A percentile compares a stretch with the other conserved stretches of the same genome.
phyloP scores from a whole-genome alignment of 495 filamentous ascomycete species.

The Echria macrotheca region DNA sequence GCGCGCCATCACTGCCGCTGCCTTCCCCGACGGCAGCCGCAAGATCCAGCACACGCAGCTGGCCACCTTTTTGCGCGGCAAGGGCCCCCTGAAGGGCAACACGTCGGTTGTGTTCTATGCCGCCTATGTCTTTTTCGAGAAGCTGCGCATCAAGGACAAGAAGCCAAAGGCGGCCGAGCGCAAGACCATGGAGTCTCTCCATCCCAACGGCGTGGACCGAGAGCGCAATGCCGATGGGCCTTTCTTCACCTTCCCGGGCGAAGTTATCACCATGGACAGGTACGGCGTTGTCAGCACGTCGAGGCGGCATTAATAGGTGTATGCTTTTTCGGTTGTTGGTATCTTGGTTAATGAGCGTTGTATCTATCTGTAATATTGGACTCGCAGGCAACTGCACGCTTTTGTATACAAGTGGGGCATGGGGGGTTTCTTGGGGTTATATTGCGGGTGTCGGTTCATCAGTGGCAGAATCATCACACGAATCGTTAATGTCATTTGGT shows the following conservation, averaged over 20 bases:
- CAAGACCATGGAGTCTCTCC: neutral
- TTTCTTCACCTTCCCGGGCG: neutral
- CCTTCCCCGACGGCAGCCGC: conserved; percentile 19
- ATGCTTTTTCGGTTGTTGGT: too few relatives aligned
- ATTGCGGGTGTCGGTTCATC: too few relatives aligned
- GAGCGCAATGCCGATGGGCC: neutral
- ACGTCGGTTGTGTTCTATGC: conserved; percentile 39
- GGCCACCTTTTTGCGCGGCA: conserved; percentile 23
- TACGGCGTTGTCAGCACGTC: neutral
- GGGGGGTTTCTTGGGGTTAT: too few relatives aligned
- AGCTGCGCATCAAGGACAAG: conserved; percentile 42
- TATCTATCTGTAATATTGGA: too few relatives aligned
- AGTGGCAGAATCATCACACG: too few relatives aligned
- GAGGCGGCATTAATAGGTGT: too few relatives aligned
- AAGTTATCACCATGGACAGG: neutral
- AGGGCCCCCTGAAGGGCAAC: conserved; percentile 38
- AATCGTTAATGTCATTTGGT: too few relatives aligned
- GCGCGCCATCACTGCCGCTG: conserved; percentile 32
- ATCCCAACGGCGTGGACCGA: neutral
- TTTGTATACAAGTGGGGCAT: too few relatives aligned
- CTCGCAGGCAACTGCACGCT: too few relatives aligned
- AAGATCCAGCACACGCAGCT: neutral
- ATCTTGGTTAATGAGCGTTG: too few relatives aligned
- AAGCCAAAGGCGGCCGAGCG: conserved; percentile 36
- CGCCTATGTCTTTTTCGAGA: conserved; percentile 50